phyloP scores from a whole-genome alignment of 2,329 filamentous ascomycete genomes.

The Cordyceps cicadae region DNA sequence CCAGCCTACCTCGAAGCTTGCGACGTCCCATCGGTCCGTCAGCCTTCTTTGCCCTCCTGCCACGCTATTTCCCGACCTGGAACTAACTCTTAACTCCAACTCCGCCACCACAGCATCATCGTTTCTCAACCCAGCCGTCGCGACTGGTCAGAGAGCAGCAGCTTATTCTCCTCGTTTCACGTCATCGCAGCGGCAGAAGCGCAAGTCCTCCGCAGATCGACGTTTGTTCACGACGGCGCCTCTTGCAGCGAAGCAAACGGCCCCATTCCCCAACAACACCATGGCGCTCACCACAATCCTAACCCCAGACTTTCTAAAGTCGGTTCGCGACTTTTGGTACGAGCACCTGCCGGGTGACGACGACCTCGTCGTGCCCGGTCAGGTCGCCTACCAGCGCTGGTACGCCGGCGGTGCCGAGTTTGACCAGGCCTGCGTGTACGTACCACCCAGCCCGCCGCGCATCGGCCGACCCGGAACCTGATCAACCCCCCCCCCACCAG shows the following conservation, averaged over 20 bases:
- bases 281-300: slow-evolving; percentile 15
- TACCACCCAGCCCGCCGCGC: neutral
- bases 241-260: neutral
- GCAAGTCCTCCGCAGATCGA: neutral
- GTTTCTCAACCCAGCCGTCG: neutral
- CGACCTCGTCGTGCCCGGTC: slow-evolving; percentile 20
- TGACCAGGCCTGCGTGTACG: slow-evolving; percentile 29
- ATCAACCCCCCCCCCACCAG: slow-evolving; percentile 14
- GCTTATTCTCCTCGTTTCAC: neutral
- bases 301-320: slow-evolving; percentile 22
- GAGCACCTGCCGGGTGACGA: slow-evolving; percentile 24
- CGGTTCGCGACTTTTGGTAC: slow-evolving; percentile 31
- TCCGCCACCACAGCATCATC: neutral
- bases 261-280: neutral
- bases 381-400: slow-evolving; percentile 24
- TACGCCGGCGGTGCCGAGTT: slow-evolving; percentile 27
- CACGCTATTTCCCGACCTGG: neutral
- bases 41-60: neutral
- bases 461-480: neutral
- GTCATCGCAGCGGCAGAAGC: neutral
- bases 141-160: too few relatives aligned
- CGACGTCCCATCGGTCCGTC: slow-evolving; percentile 9
- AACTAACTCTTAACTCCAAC: neutral
- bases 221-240: neutral
- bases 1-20: neutral